These are phyloP conservation scores for Naganishia friedmannii DNA, from an alignment of 768 basidiomycete genomes.

Conservation along the genomic window DNA sequence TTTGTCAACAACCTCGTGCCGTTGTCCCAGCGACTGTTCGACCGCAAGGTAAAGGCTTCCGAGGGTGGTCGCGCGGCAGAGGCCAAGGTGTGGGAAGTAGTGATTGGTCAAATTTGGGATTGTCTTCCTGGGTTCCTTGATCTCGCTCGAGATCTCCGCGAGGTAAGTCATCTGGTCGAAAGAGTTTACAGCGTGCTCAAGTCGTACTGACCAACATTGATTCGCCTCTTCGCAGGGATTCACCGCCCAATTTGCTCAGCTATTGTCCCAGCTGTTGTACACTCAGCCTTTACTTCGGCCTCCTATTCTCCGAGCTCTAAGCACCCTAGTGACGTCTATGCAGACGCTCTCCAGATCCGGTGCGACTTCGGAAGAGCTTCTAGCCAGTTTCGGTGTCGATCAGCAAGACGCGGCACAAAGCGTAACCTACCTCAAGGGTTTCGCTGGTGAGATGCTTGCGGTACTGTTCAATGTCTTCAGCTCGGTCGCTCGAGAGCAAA, in stretches of 20 bases:
- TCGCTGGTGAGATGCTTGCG: slow-evolving; percentile 87
- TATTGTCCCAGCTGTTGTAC: slow-evolving; percentile 92
- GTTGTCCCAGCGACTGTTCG: slow-evolving; percentile 87
- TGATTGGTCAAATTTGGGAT: slow-evolving; percentile 89
- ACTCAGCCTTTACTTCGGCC: slow-evolving; percentile 78
- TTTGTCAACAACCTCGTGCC: slow-evolving; percentile 90
- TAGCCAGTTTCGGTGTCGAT: slow-evolving; percentile 57
- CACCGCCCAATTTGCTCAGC: slow-evolving; percentile 71
- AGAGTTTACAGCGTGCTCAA: not conserved
- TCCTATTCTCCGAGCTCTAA: slow-evolving; percentile 75
- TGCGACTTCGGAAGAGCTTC: slow-evolving; percentile 51
- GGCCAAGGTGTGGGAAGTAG: slow-evolving; percentile 90
- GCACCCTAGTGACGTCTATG: slow-evolving; percentile 77
- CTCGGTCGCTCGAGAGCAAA: slow-evolving; percentile 68
- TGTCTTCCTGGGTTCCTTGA: slow-evolving; percentile 89
- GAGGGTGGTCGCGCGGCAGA: slow-evolving; percentile 63
- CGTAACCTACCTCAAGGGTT: slow-evolving; percentile 66
- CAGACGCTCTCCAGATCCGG: slow-evolving; percentile 57
- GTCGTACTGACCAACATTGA: not conserved
- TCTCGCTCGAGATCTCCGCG: slow-evolving; percentile 68
- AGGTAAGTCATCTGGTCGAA: slow-evolving; percentile 55
- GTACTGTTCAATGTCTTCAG: slow-evolving; percentile 97
- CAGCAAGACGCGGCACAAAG: slow-evolving; percentile 65
- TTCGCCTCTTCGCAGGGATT: slow-evolving; percentile 59
- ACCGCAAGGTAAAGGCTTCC: slow-evolving; percentile 76